phyloP scores from a whole-genome alignment of 148 eudicot genomes.

The Rhododendron ferrugineum region DNA sequence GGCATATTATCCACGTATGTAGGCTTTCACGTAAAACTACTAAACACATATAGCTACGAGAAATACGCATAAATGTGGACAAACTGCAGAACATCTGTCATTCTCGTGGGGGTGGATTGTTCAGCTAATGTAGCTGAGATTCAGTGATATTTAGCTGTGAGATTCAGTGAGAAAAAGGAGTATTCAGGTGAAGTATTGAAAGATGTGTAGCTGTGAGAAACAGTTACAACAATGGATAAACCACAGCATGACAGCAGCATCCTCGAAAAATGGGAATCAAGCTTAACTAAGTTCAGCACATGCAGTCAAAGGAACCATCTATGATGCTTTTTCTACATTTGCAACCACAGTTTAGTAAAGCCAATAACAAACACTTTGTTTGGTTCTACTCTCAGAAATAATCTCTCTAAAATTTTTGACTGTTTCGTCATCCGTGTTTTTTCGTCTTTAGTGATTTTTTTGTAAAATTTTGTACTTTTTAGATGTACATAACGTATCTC shows the following conservation, averaged over 20 bases:
- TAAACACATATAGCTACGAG: not conserved
- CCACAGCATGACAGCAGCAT: conserved; percentile 5
- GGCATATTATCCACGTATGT: not conserved
- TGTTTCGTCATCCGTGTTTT: too few relatives aligned
- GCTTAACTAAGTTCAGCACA: conserved; percentile 3
- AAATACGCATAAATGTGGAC: not conserved
- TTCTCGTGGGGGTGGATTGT: not conserved
- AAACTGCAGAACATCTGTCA: not conserved
- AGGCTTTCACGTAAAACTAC: not conserved
- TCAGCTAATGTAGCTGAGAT: not conserved
- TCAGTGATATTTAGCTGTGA: not conserved
- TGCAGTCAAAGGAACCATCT: not conserved
- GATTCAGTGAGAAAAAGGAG: not conserved
- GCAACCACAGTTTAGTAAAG: not conserved
- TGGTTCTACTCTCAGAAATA: too few relatives aligned
- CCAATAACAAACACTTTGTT: too few relatives aligned
- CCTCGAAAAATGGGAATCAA: not conserved
- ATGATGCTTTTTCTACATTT: not conserved
- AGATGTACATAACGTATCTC: too few relatives aligned
- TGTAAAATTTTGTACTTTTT: too few relatives aligned
- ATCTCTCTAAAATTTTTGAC: too few relatives aligned
- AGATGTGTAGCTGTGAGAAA: not conserved
- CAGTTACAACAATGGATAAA: not conserved
- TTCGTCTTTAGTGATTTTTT: too few relatives aligned
- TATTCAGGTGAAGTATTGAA: not conserved